Conservation (phyloP, 805 yeast genomes). For the Candida pini region DNA sequence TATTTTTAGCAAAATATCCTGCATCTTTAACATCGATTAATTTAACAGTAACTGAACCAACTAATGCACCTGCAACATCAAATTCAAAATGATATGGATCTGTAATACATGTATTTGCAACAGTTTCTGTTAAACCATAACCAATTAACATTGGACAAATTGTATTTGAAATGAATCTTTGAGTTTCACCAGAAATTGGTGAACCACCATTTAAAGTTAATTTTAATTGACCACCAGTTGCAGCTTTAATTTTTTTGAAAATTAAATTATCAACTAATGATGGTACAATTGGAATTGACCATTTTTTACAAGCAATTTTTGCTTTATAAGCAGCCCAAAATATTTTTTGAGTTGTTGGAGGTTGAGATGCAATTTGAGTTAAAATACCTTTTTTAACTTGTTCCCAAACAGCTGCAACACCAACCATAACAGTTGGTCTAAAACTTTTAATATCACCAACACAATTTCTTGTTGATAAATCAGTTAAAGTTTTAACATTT, state of each 20-base stretch:
- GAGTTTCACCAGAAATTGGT: conserved; percentile 76
- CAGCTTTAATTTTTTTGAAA: conserved; percentile 84
- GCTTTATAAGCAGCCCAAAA: conserved; percentile 87
- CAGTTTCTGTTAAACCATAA: conserved; percentile 94
- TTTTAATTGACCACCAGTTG: conserved; percentile 88
- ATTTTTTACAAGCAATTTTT: conserved; percentile 56
- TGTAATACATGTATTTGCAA: conserved; percentile 76
- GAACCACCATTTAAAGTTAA: conserved; percentile 87
- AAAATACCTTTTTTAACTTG: conserved; percentile 87
- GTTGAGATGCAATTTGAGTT: conserved; percentile 62
- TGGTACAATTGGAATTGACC: conserved; percentile 76
- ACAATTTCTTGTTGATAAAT: conserved; percentile 76
- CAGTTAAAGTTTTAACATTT: conserved; percentile 84
- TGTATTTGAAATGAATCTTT: conserved; percentile 67
- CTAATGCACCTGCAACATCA: conserved; percentile 77
- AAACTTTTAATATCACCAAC: conserved; percentile 82
- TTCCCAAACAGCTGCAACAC: conserved; percentile 99
- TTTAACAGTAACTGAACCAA: conserved; percentile 81
- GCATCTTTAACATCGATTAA: conserved; percentile 88
- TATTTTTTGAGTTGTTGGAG: conserved; percentile 63
- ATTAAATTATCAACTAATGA: conserved; percentile 61
- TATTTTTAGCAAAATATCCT: conserved; percentile 82
- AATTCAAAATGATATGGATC: conserved; percentile 61
- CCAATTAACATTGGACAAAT: conserved; percentile 88
- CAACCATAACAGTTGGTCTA: conserved; percentile 92